Base-by-base conservation (phyloP, 768 basidiomycete species). In the Cubamyces sp. region DNA sequence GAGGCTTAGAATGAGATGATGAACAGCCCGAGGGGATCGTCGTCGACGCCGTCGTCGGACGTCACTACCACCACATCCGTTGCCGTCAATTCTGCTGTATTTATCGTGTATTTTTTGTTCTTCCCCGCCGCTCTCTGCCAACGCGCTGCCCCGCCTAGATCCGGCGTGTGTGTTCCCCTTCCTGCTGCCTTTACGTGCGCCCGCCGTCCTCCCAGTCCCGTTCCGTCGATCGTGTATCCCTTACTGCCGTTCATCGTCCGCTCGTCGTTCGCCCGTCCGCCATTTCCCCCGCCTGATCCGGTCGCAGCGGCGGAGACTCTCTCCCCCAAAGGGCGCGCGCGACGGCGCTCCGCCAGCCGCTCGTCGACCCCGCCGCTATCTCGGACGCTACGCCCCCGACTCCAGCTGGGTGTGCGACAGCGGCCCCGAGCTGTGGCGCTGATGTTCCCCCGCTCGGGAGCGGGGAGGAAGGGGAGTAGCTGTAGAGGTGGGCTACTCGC, bases 71-170 rank as follows among this genome's bases (percentile, higher is more conserved):
- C 6, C 26, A 18, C 23, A 16, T 39, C 26, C 57, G 39, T 19
- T 18, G 37, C 47, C 14, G 46, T 30, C 49, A 34, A 49, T 57
- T 56, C n/a, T 52, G 54, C 43, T 64, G 63, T 64, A 64, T 64
- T 64, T 64, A 64, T 64, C 54, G 50, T 64, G 63, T 64, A 64
- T 64, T 64, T 64, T 57, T 59, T 55, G 58, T 37, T 39, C 40
- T 41, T 23, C 49, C 50, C 50, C 45, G 23, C 39, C 16, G 21
- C 50, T 52, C 25, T 16, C 14, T 26, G 23, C 40, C 57, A 51
- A 40, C 12, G 41, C 57, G 43, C 52, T 34, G 49, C 30, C 19
- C 41, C 39, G 25, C n/a, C 52, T 61, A 61, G 52, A 62, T 57
- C 46, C 40, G 30, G 40, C 45, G 47, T 16, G 48, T 49, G 42